Evolutionary conservation across 257 asterid genomes (phyloP).

Genomic region (Asclepias syriaca): DNA sequence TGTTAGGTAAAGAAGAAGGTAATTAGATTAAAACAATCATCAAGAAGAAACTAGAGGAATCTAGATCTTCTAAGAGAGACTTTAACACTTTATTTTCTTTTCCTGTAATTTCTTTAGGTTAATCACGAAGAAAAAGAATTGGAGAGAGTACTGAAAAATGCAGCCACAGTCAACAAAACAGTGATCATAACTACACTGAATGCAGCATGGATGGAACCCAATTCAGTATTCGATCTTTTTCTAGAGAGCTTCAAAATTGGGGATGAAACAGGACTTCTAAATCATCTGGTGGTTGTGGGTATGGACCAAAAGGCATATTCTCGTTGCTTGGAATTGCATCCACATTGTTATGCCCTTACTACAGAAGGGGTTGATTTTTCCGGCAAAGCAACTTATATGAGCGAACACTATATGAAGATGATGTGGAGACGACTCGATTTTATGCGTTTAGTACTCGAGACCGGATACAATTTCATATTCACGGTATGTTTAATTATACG

Average conservation of each 20-base stretch:
- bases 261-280: conserved; percentile 39
- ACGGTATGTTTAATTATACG: conserved; percentile 26
- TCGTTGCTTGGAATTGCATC: conserved; percentile 32
- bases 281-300: conserved; percentile 46
- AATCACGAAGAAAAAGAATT: not conserved
- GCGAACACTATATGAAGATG: conserved; percentile 46
- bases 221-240: conserved; percentile 50
- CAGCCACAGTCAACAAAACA: conserved; percentile 46
- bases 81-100: not conserved
- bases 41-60: too few species aligned
- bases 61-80: too few species aligned
- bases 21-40: too few species aligned
- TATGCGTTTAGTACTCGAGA: conserved; percentile 36
- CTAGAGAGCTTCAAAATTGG: conserved; percentile 55
- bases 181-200: conserved; percentile 61
- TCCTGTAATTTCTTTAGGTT: not conserved
- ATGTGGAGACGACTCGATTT: conserved; percentile 58
- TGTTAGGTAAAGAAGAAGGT: too few species aligned
- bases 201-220: conserved; percentile 56
- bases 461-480: conserved; percentile 52
- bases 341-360: conserved; percentile 42
- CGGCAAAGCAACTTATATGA: conserved; percentile 44
- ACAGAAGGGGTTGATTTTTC: conserved; percentile 48
- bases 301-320: conserved; percentile 44
- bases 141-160: conserved; percentile 28